Evolutionary conservation across 208 protist genomes (phyloP).

Genomic region (Lotmaria passim): DNA sequence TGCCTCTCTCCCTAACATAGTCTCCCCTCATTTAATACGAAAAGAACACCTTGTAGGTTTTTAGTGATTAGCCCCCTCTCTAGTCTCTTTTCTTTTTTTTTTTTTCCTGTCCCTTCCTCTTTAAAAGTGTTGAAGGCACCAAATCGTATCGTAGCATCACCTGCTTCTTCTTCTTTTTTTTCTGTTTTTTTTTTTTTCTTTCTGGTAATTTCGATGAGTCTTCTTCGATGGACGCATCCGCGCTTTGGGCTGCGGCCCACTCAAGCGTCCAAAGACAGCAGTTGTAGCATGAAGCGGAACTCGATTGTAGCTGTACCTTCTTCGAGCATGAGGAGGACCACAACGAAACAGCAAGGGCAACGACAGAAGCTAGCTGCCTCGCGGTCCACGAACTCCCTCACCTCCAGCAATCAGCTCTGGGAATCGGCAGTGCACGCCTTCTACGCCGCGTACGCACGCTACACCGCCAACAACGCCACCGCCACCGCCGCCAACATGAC

Average conservation of each 20-base stretch:
- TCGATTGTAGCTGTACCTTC: too few species aligned
- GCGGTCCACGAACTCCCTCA: not conserved
- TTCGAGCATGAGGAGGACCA: too few species aligned
- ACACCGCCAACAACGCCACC: constrained; percentile 7
- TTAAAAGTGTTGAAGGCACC: not conserved
- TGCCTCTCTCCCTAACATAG: too few species aligned
- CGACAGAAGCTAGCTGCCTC: not conserved
- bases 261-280: too few species aligned
- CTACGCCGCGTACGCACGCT: constrained; percentile 21
- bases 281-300: not conserved
- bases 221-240: constrained; percentile 1
- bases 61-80: too few species aligned
- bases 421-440: constrained; percentile 37
- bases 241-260: not conserved
- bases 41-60: too few species aligned
- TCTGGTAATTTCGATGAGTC: not conserved
- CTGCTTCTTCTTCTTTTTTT: not conserved
- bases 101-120: not conserved
- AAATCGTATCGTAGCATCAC: too few species aligned
- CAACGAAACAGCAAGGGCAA: not conserved
- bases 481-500: constrained; percentile 14
- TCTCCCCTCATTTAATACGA: too few species aligned
- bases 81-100: not conserved
- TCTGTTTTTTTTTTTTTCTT: not conserved
- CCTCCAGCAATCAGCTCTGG: constrained; percentile 28